phyloP scores from a whole-genome alignment of 2,329 filamentous ascomycete species.

The Penicillium frequentans region DNA sequence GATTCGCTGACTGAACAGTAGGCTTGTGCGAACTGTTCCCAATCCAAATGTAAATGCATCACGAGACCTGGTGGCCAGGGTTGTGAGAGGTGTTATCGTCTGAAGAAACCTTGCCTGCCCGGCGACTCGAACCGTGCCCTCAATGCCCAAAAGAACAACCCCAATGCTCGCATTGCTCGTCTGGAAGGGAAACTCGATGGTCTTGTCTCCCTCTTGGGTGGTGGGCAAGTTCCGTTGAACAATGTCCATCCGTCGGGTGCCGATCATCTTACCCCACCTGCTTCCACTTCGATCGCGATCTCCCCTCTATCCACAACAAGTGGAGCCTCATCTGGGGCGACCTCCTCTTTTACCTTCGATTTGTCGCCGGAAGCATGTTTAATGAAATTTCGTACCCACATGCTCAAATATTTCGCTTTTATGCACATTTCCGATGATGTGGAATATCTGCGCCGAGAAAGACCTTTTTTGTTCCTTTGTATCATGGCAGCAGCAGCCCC shows the following conservation, averaged over 20 bases:
- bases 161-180: too few relatives aligned
- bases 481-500: slow-evolving; percentile 51
- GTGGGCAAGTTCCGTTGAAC: not conserved
- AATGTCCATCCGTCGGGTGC: too few relatives aligned
- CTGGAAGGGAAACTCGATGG: too few relatives aligned
- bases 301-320: not conserved
- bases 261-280: not conserved
- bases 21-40: too few relatives aligned
- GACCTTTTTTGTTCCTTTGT: slow-evolving; percentile 54
- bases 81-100: too few relatives aligned
- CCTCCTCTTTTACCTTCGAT: not conserved
- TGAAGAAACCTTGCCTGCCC: too few relatives aligned
- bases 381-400: slow-evolving; percentile 44
- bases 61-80: too few relatives aligned
- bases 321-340: too few relatives aligned
- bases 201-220: not conserved
- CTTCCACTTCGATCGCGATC: not conserved
- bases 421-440: slow-evolving; percentile 43
- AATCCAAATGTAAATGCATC: too few relatives aligned
- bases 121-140: too few relatives aligned
- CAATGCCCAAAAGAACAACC: too few relatives aligned
- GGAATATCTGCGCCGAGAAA: slow-evolving; percentile 38
- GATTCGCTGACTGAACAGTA: too few relatives aligned
- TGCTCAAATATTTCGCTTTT: slow-evolving; percentile 49
- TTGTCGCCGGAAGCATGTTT: slow-evolving; percentile 40